Percentiles rank a stretch among this genome's conserved stretches.
Evolutionary conservation across 2,329 filamentous ascomycete genomes (phyloP).

Genomic region (Calonectria leucothoes): DNA sequence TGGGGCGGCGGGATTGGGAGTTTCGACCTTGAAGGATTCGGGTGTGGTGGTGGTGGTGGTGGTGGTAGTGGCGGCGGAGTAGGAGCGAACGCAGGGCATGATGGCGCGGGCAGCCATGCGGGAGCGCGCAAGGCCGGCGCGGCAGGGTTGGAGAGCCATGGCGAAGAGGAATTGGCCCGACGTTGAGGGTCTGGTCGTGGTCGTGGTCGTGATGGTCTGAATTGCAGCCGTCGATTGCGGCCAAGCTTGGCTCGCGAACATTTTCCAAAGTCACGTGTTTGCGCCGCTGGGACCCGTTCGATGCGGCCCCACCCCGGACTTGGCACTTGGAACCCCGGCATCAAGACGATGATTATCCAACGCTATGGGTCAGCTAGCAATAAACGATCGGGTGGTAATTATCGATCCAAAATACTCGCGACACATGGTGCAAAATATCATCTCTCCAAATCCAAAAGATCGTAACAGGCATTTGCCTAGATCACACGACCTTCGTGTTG

Average conservation of each 20-base stretch:
- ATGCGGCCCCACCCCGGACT: constrained; percentile 33
- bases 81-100: constrained; percentile 41
- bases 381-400: not conserved
- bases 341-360: not conserved
- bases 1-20: constrained; percentile 18
- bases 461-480: not conserved
- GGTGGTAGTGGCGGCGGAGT: too few species aligned
- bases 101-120: constrained; percentile 37
- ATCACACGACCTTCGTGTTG: not conserved
- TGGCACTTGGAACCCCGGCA: constrained; percentile 7
- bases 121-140: constrained; percentile 42
- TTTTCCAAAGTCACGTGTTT: constrained; percentile 48
- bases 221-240: constrained; percentile 7
- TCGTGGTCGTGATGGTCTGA: constrained; percentile 5
- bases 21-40: constrained; percentile 41
- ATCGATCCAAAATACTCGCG: not conserved
- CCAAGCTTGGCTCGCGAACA: constrained; percentile 42
- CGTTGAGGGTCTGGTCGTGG: constrained; percentile 19
- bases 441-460: not conserved
- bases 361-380: not conserved
- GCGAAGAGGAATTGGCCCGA: constrained; percentile 24
- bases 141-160: constrained; percentile 51
- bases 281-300: constrained; percentile 21
- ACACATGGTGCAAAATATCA: not conserved
- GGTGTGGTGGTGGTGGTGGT: constrained; percentile 44